A percentile compares a stretch with the other conserved stretches of the same genome.
These are phyloP conservation scores for Quercus berberidifolia DNA, from an alignment of 306 rosid genomes.

Conservation along the genomic window DNA sequence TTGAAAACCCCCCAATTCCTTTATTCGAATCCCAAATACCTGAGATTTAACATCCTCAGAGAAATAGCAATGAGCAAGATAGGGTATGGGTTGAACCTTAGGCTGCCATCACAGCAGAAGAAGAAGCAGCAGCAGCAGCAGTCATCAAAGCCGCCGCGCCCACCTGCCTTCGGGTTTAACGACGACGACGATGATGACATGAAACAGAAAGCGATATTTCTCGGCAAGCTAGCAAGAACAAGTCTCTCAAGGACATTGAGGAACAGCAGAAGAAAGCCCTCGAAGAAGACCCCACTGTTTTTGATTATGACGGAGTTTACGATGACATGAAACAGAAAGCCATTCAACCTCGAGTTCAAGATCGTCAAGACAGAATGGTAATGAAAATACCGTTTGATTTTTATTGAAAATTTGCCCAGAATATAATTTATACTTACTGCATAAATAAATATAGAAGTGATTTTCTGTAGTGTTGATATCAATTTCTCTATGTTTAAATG, in stretches of 20 bases:
- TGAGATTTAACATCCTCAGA: background rate
- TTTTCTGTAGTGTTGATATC: background rate
- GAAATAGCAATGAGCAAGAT: constrained; percentile 59
- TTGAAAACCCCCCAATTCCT: too few species aligned
- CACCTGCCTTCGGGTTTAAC: constrained; percentile 56
- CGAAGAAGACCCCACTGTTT: too few species aligned
- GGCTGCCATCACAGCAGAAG: constrained; percentile 50
- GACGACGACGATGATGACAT: constrained; percentile 66
- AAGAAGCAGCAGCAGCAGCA: constrained; percentile 29
- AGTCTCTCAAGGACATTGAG: too few species aligned
- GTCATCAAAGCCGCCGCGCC: constrained; percentile 50
- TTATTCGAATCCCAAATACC: too few species aligned
- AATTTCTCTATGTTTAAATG: too few species aligned
- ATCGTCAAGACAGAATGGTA: too few species aligned
- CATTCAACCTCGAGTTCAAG: too few species aligned
- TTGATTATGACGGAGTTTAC: too few species aligned
- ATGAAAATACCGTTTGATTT: too few species aligned
- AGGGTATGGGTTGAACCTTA: constrained; percentile 70
- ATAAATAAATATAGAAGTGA: background rate
- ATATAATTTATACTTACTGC: background rate
- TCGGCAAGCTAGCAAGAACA: constrained; percentile 51
- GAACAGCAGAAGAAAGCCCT: too few species aligned
- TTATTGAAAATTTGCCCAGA: background rate
- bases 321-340: too few species aligned
- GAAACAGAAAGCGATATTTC: constrained; percentile 83